Evolutionary conservation across 257 asterid species (phyloP).

Genomic region (Nicotiana otophora): DNA sequence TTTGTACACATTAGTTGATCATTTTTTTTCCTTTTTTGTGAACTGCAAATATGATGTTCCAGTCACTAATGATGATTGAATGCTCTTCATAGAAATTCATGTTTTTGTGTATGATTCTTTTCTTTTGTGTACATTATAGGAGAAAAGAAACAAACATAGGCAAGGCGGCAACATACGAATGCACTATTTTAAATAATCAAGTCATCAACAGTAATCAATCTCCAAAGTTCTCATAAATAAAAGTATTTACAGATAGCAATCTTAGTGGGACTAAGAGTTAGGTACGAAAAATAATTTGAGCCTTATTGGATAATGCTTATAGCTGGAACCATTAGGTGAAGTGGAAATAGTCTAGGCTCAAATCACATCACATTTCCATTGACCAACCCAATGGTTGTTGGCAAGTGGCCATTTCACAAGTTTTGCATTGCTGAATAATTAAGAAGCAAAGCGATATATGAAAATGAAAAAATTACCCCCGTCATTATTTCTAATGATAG

Average conservation of each 20-base stretch:
- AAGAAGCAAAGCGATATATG: too few relatives aligned
- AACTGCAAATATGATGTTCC: neutral
- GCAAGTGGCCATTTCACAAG: neutral
- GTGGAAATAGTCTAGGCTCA: neutral
- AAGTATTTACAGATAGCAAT: neutral
- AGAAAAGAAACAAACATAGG: neutral
- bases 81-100: neutral
- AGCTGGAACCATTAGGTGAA: neutral
- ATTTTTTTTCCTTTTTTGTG: neutral
- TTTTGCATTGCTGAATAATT: neutral
- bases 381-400: neutral
- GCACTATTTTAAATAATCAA: neutral
- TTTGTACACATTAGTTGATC: neutral
- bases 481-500: slow-evolving; percentile 43
- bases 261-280: neutral
- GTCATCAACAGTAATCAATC: neutral
- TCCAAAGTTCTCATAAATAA: neutral
- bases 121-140: neutral
- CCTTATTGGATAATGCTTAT: neutral
- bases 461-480: slow-evolving; percentile 45
- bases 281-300: neutral
- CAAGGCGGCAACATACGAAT: neutral
- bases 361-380: neutral
- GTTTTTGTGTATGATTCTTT: neutral
- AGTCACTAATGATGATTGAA: neutral